Base-by-base conservation (phyloP, 1,284 basidiomycete species). In the Cryptococcus sp. region DNA sequence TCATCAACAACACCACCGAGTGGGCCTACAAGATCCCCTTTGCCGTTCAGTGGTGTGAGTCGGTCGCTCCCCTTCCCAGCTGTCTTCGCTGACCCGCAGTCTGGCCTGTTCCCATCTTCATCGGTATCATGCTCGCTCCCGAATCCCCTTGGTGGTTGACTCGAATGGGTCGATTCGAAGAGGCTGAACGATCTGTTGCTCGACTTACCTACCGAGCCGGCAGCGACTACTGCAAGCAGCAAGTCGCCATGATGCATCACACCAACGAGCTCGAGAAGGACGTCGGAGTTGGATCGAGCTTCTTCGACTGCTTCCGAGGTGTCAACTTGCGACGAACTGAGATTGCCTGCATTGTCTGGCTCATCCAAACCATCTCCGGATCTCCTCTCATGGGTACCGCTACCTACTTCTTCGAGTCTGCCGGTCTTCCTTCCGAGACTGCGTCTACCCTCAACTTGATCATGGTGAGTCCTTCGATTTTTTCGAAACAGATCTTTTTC, bases 21-120 rank as follows among this genome's bases (percentile, higher is more conserved):
- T 60, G 63, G 62, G 52, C 53, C 0, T 65, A 57, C 55, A 52
- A 49, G 40, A 62, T 76, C 33, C 74, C 74, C n/a, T 76, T 69
- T 44, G 73, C 66, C 14, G 47, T 76, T 9, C 73, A 75, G 54
- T 75, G 73, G 72, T n/a, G n/a, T n/a, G n/a, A n/a, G n/a, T n/a
- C n/a, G n/a, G n/a, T n/a, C n/a, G n/a, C n/a, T n/a, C n/a, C n/a
- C n/a, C n/a, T n/a, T n/a, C n/a, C n/a, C n/a, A n/a, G n/a, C n/a
- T n/a, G n/a, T n/a, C n/a, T n/a, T n/a, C n/a, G n/a, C n/a, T n/a
- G n/a, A n/a, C n/a, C n/a, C n/a, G n/a, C n/a, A n/a, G 49, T 65
- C 36, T 68, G 69, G 66, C 60, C 59, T 11, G 25, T 63, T n/a
- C 62, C 61, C 10, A 45, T 76, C 51, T 49, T 67, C 35, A 53